These are phyloP conservation scores for Pichia sp. DNA, from an alignment of 1,139 yeast genomes.

Conservation along the genomic window DNA sequence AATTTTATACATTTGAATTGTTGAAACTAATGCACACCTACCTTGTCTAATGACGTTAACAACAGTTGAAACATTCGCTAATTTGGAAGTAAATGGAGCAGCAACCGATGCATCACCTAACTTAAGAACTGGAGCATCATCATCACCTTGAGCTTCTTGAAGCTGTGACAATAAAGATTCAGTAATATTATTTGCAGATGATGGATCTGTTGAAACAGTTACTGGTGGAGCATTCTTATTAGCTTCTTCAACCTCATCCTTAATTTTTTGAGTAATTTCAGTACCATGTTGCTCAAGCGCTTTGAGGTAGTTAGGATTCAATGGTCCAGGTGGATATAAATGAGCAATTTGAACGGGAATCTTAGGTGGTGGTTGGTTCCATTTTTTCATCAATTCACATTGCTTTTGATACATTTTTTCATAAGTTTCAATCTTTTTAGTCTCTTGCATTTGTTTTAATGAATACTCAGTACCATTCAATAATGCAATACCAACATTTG, in stretches of 20 bases:
- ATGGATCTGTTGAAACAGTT: constrained; percentile 4
- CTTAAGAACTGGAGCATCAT: constrained; percentile 88
- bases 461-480: constrained; percentile 96
- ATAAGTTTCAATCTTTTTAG: constrained; percentile 59
- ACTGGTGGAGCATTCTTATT: constrained; percentile 32
- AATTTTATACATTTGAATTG: constrained; percentile 98
- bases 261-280: constrained; percentile 61
- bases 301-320: constrained; percentile 78
- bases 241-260: constrained; percentile 48
- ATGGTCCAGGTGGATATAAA: constrained; percentile 92
- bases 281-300: constrained; percentile 84
- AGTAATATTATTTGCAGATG: constrained; percentile 28
- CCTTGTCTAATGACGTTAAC: constrained; percentile 96
- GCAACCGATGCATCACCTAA: constrained; percentile 99
- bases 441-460: constrained; percentile 82
- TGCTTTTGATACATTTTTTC: constrained; percentile 79
- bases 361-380: constrained; percentile 83
- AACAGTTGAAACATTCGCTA: constrained; percentile 87
- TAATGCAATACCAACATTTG: constrained; percentile 95
- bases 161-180: constrained; percentile 67
- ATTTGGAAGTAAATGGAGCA: constrained; percentile 95
- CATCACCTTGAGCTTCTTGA: constrained; percentile 54
- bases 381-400: constrained; percentile 63
- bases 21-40: constrained; percentile 94
- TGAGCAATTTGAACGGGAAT: constrained; percentile 88